phyloP scores from a whole-genome alignment of 345 rosid species.

The Rhodamnia argentea region DNA sequence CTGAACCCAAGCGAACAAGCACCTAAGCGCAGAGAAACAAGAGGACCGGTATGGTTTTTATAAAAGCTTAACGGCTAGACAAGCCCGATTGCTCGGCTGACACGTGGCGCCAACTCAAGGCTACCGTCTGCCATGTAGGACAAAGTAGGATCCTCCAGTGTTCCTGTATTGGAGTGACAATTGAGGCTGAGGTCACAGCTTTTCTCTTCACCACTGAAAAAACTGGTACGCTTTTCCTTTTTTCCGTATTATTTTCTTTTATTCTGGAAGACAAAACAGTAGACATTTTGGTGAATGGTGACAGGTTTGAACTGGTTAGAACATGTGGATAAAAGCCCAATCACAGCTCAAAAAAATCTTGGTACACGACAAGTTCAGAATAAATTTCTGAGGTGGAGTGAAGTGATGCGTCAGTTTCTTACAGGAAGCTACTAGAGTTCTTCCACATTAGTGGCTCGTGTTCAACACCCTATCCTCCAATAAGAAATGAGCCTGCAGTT shows the following conservation, averaged over 20 bases:
- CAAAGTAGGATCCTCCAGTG: background rate
- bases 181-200: background rate
- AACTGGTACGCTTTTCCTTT: background rate
- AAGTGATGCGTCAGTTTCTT: background rate
- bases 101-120: background rate
- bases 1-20: background rate
- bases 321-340: background rate
- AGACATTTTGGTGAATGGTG: background rate
- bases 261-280: background rate
- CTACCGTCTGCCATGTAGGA: background rate
- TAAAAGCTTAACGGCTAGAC: background rate
- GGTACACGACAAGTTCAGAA: background rate
- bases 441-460: background rate
- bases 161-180: background rate
- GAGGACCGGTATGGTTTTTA: background rate
- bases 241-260: background rate
- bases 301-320: background rate
- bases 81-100: background rate
- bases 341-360: background rate
- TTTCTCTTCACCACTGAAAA: background rate
- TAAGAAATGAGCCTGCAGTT: background rate
- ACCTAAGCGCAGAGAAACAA: background rate
- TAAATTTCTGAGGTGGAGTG: background rate
- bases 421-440: background rate
- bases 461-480: background rate